Percentiles rank a stretch among this genome's conserved stretches.
Conservation (phyloP, 2,329 filamentous ascomycete species). For the Colletotrichum sp. region DNA sequence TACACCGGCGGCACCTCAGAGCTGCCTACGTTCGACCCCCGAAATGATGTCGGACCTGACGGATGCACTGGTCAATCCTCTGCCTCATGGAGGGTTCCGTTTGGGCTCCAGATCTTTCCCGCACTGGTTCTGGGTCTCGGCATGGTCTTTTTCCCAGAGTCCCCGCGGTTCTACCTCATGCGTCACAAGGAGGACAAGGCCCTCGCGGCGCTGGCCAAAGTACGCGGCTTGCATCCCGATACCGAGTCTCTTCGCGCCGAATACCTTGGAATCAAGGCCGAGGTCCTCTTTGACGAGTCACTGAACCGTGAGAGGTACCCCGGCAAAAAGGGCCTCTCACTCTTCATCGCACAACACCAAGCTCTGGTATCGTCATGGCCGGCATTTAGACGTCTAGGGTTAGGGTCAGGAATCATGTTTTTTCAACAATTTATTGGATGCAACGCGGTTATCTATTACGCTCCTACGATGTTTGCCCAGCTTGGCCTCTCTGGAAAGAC, state of each 20-base stretch:
- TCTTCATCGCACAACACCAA: conserved; percentile 35
- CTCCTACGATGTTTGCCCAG: conserved; percentile 48
- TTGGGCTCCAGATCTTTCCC: conserved; percentile 52
- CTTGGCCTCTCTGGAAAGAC: conserved; percentile 47
- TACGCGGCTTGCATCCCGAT: conserved; percentile 37
- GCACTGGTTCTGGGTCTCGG: conserved; percentile 60
- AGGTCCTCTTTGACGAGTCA: conserved; percentile 38
- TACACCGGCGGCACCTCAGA: conserved; percentile 47
- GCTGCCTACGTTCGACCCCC: conserved; percentile 45
- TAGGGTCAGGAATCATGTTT: conserved; percentile 19
- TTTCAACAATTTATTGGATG: neutral
- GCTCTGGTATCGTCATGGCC: conserved; percentile 33
- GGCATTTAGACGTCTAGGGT: conserved; percentile 48
- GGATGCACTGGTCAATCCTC: conserved; percentile 47
- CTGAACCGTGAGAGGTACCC: conserved; percentile 31
- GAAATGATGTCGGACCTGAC: conserved; percentile 38
- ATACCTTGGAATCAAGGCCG: conserved; percentile 39
- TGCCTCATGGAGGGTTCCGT: conserved; percentile 50
- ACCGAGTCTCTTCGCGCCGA: conserved; percentile 33
- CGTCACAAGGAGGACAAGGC: conserved; percentile 32
- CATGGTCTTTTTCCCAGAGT: conserved; percentile 56
- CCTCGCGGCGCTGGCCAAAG: conserved; percentile 31
- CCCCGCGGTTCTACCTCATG: conserved; percentile 39
- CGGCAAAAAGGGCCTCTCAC: conserved; percentile 30
- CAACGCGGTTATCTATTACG: conserved; percentile 44